Percentiles rank a stretch among this genome's conserved stretches.
phyloP scores from a whole-genome alignment of 192 early-diverging fungal species.

The Diversispora eburnea region DNA sequence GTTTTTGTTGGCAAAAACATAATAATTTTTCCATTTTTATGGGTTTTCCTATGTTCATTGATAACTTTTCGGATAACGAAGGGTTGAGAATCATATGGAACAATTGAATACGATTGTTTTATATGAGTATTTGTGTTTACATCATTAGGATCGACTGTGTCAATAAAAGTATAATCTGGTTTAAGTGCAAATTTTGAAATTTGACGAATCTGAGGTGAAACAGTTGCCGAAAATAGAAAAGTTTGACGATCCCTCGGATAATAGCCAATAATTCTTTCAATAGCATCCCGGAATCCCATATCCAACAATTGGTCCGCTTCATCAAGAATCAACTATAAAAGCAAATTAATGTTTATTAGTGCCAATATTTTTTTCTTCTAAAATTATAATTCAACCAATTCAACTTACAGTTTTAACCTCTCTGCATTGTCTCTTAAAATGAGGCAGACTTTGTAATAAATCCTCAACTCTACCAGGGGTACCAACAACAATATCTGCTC shows the following conservation, averaged over 20 bases:
- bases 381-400: background rate
- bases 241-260: slow-evolving; percentile 78
- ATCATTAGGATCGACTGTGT: slow-evolving; percentile 84
- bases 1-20: slow-evolving; percentile 86
- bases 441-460: slow-evolving; percentile 52
- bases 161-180: slow-evolving; percentile 64
- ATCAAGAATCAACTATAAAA: slow-evolving; percentile 73
- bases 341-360: background rate
- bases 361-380: background rate
- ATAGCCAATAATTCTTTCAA: slow-evolving; percentile 61
- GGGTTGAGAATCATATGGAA: slow-evolving; percentile 61
- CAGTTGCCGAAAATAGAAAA: slow-evolving; percentile 91
- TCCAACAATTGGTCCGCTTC: slow-evolving; percentile 95
- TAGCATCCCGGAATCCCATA: slow-evolving; percentile 87
- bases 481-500: slow-evolving; percentile 86
- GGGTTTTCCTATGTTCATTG: slow-evolving; percentile 51
- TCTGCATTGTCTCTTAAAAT: slow-evolving; percentile 48
- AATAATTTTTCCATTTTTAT: slow-evolving; percentile 76
- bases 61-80: slow-evolving; percentile 63
- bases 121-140: slow-evolving; percentile 76
- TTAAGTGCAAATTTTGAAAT: slow-evolving; percentile 66
- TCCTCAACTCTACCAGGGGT: slow-evolving; percentile 93
- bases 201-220: slow-evolving; percentile 63
- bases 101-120: slow-evolving; percentile 71
- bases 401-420: slow-evolving; percentile 50